Evolutionary conservation across 2,329 filamentous ascomycete genomes (phyloP), one percentile per base, ranked within the genome.

Genomic region (Aspergillus luchuensis): DNA sequence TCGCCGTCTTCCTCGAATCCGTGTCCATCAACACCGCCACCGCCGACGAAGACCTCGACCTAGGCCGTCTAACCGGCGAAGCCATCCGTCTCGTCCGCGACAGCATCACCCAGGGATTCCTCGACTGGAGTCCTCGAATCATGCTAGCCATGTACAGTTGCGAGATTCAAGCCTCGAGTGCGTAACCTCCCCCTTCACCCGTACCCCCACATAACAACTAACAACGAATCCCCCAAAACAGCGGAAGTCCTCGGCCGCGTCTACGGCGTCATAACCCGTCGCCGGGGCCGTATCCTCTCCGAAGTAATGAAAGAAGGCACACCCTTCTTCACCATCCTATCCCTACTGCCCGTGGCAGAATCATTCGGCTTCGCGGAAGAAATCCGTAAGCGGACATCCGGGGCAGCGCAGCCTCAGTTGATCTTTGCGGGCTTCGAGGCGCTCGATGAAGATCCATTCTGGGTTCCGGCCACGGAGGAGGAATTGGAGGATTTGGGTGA

Each of bases 81-180:
- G 87, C 96, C 48, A 97, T 99, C 80, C 92, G 92, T 75, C 89
- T 91, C 0, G 88, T 94, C 17, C 91, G 94, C 67, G 88, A 91
- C 49, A 86, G 89, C n/a, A 92, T 99, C 63, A 86, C 89, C 54
- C 83, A 89, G 65, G 94, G 89, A 21, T 97, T 98, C 81, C 82
- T 97, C 17, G 95, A 98, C 81, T 99, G 95, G 95, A 94, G 90
- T 41, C 91, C 95, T 0, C 88, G 95, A n/a, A 86, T 99, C 67
- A 87, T 98, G 80, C 87, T 99, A 48, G 95, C 95, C 55, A 98
- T 98, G 92, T 99, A 99, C 81, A 92, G 87, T 58, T 97, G 94
- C 75, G 95, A 98, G 75, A 98, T 99, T 71, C 95, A 98, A 83
- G 92, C 94, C 30, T 93, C 91, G 21, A 94, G 87, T 89, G 82